Conservation (phyloP, 108 stramenopile species). For the Nannochloropsis oceanica region DNA sequence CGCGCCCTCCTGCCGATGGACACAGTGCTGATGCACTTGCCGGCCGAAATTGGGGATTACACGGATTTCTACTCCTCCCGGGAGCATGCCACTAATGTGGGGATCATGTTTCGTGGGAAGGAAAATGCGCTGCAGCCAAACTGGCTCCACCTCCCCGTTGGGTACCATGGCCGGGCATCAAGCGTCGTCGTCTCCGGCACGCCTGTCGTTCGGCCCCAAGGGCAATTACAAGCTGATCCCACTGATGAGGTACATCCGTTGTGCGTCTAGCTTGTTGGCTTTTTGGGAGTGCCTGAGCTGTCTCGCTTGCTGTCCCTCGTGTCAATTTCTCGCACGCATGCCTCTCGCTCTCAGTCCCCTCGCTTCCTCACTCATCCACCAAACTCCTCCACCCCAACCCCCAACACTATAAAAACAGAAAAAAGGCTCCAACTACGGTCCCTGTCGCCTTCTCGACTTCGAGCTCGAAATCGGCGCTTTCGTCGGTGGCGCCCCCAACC, state of each 20-base stretch:
- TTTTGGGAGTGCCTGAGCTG: no score
- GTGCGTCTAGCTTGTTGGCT: background rate
- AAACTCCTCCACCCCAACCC: background rate
- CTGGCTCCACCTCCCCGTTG: conserved; percentile 78
- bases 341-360: no score
- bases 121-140: conserved; percentile 80
- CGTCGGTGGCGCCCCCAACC: conserved; percentile 55
- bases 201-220: conserved; percentile 53
- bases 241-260: conserved; percentile 32
- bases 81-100: conserved; percentile 80
- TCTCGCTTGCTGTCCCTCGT: no score
- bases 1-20: conserved; percentile 37
- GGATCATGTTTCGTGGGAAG: conserved; percentile 76
- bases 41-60: conserved; percentile 66
- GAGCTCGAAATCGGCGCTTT: conserved; percentile 79
- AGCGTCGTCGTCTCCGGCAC: conserved; percentile 46
- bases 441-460: conserved; percentile 65
- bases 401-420: background rate
- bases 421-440: conserved; percentile 55
- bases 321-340: no score
- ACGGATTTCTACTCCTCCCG: conserved; percentile 80
- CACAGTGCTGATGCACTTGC: conserved; percentile 49
- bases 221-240: conserved; percentile 62
- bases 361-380: background rate
- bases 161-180: conserved; percentile 71